Conservation (phyloP, 148 eudicot genomes). For the Nepenthes gracilis region DNA sequence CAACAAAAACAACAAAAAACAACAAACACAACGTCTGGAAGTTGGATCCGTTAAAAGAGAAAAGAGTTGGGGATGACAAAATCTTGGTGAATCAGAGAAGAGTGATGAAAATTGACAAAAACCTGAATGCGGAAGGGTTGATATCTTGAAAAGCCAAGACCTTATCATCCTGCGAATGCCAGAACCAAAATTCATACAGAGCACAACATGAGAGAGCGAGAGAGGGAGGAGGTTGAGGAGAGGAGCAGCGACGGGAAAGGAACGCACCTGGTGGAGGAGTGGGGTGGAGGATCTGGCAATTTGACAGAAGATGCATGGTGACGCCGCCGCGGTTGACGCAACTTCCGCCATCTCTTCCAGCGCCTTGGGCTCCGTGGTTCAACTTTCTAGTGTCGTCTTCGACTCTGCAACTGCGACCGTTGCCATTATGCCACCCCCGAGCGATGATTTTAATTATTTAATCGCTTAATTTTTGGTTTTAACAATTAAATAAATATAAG, state of each 20-base stretch:
- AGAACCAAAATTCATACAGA: neutral
- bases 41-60: too few relatives aligned
- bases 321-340: neutral
- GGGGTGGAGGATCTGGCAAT: conserved; percentile 47
- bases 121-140: conserved; percentile 62
- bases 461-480: too few relatives aligned
- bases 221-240: neutral
- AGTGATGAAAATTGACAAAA: neutral
- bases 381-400: too few relatives aligned
- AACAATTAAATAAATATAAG: too few relatives aligned
- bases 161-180: conserved; percentile 52
- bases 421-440: too few relatives aligned
- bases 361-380: neutral
- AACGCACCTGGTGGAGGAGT: conserved; percentile 47
- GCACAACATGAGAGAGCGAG: conserved; percentile 1
- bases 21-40: too few relatives aligned
- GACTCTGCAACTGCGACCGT: too few relatives aligned
- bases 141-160: conserved; percentile 76
- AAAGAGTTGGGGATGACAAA: neutral
- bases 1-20: neutral
- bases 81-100: neutral
- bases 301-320: conserved; percentile 61
- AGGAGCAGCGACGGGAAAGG: neutral
- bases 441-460: too few relatives aligned
- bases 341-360: neutral